These are phyloP conservation scores for Marsdenia floribunda DNA, from an alignment of 257 asterid genomes.

Conservation along the genomic window DNA sequence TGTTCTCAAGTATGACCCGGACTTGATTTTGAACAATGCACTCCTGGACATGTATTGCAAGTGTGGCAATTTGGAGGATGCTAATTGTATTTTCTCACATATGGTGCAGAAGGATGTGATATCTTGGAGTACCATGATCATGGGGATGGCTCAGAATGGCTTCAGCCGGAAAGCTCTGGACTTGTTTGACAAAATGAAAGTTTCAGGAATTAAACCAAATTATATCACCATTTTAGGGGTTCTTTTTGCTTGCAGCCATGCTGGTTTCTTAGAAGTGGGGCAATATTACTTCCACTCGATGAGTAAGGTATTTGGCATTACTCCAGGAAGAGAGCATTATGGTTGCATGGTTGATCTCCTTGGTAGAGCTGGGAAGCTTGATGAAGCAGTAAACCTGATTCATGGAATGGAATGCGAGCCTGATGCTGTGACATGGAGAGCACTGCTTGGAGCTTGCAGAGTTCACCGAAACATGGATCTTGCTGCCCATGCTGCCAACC, in stretches of 20 bases:
- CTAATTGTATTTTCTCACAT: constrained; percentile 44
- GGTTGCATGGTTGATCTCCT: constrained; percentile 94
- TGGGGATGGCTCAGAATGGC: constrained; percentile 91
- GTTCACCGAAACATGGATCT: constrained; percentile 68
- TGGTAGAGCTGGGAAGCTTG: constrained; percentile 81
- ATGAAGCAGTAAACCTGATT: constrained; percentile 61
- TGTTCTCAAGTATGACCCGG: constrained; percentile 61
- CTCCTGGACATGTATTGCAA: constrained; percentile 91
- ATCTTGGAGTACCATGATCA: constrained; percentile 96
- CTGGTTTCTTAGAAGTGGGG: constrained; percentile 75
- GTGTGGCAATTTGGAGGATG: constrained; percentile 74
- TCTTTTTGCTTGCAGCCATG: constrained; percentile 90
- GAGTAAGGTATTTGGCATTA: constrained; percentile 59
- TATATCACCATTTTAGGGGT: constrained; percentile 70
- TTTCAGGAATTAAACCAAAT: constrained; percentile 55
- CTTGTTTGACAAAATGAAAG: constrained; percentile 59
- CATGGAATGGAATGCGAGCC: constrained; percentile 65
- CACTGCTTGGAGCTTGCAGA: constrained; percentile 86
- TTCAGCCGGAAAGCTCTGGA: constrained; percentile 66
- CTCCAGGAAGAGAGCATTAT: constrained; percentile 83
- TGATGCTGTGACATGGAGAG: constrained; percentile 83
- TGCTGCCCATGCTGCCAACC: constrained; percentile 83
- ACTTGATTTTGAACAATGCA: constrained; percentile 75
- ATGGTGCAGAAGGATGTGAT: constrained; percentile 76
- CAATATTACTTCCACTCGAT: constrained; percentile 53